phyloP scores from a whole-genome alignment of 148 eudicot species.

The Rhododendron vialii region DNA sequence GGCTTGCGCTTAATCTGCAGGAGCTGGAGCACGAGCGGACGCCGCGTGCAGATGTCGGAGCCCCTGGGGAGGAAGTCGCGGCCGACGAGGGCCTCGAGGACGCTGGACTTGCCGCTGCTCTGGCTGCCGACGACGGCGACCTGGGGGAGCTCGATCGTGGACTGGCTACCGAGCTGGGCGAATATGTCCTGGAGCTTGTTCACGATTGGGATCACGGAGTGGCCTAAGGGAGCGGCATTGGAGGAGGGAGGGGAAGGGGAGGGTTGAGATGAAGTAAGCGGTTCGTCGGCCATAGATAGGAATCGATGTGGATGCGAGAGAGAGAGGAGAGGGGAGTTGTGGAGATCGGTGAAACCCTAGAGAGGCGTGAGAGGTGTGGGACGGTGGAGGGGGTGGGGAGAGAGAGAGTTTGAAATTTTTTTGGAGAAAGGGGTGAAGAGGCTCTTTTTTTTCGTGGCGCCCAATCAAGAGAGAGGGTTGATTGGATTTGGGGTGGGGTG shows the following conservation, averaged over 20 bases:
- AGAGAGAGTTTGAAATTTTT: not conserved
- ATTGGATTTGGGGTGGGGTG: not conserved
- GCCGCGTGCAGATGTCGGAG: constrained; percentile 74
- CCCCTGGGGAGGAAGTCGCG: constrained; percentile 95
- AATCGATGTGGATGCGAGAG: not conserved
- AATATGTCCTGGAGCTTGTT: constrained; percentile 90
- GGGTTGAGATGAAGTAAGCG: constrained; percentile 6
- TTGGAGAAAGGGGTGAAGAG: not conserved
- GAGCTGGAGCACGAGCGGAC: constrained; percentile 84
- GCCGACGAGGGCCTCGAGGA: constrained; percentile 81
- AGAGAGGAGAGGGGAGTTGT: not conserved
- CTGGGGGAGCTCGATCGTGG: constrained; percentile 70
- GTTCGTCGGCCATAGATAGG: constrained; percentile 28
- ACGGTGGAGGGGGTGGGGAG: not conserved
- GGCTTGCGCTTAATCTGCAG: constrained; percentile 55
- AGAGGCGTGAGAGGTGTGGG: not conserved
- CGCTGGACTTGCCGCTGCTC: constrained; percentile 94
- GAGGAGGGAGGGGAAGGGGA: constrained; percentile 15
- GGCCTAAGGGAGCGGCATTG: constrained; percentile 49
- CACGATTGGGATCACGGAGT: constrained; percentile 75
- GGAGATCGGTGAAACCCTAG: constrained; percentile 15
- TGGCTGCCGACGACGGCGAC: constrained; percentile 92
- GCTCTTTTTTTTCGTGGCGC: not conserved
- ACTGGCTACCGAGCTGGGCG: constrained; percentile 64
- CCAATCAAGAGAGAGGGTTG: not conserved